Base-by-base conservation (phyloP, 495 filamentous ascomycete species). In the Penicillium paradoxum region DNA sequence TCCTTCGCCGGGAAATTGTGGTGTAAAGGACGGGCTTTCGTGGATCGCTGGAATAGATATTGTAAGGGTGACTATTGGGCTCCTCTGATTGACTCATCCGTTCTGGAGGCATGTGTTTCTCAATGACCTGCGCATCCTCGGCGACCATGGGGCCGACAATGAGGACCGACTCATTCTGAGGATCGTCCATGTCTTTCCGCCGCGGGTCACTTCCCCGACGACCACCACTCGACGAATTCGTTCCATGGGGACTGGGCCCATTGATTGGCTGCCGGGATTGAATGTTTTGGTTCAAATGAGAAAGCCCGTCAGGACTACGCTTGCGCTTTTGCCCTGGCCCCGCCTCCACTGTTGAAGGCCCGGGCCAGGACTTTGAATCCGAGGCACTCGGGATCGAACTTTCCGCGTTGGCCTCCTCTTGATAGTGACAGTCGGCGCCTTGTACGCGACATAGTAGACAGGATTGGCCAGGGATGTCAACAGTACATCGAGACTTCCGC, bases 81-180 rank as follows among this genome's bases (percentile, higher is more conserved):
- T 75, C 68, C 40, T 70, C 66, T 2, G 70, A 71, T 40, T 66
- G 59, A 53, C 60, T 73, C 15, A 60, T 66, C 13, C 59, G 60
- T 49, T 74, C 68, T 15, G 74, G 66, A 2, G 76, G 74, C 71
- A 79, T 76, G 36, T 72, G 72, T 29, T 76, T 72, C 59, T 78
- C 74, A 59, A 79, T 75, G 39, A 79, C 71, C 51, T 78, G 74
- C 6, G 74, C 74, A 57, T 79, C 76, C 46, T 77, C 73, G 25
- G 76, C 75, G 24, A 75, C 70, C 43, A 77, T 75, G 6, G 76
- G 76, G 6, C 76, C 76, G 32, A 79, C 73, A 44, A 79, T 77
- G 27, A 75, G 71, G 18, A 77, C 71, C 6, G 74, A 77, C 55
- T 77, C 71, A 53, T 77, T 75, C 3, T 74, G 71, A 5, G 66